These are phyloP conservation scores for Diospyros lotus DNA, from an alignment of 148 eudicot species.

Conservation along the genomic window DNA sequence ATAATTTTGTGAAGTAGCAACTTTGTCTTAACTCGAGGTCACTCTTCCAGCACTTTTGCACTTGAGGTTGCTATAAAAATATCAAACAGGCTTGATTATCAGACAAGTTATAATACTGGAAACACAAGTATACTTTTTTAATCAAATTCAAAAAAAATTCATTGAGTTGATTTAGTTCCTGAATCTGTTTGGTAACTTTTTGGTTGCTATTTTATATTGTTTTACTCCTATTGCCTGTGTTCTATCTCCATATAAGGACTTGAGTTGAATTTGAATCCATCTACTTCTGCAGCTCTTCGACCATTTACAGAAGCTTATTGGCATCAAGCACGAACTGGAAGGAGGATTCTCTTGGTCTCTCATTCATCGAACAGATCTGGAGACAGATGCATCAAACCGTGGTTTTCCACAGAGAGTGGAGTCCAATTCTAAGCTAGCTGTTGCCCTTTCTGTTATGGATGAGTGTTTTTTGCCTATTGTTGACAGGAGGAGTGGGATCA, in stretches of 20 bases:
- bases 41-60: background rate
- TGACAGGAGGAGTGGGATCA: constrained; percentile 86
- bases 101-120: background rate
- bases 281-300: constrained; percentile 56
- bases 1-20: background rate
- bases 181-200: background rate
- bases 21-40: background rate
- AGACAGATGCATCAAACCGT: constrained; percentile 43
- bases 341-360: constrained; percentile 87
- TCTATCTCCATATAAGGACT: background rate
- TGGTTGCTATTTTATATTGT: background rate
- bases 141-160: background rate
- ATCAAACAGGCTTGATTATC: no score
- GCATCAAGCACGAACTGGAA: constrained; percentile 81
- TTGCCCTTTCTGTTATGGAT: constrained; percentile 83
- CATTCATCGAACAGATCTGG: constrained; percentile 63
- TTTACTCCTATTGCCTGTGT: background rate
- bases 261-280: constrained; percentile 10
- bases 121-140: background rate
- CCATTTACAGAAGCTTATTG: constrained; percentile 74
- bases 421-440: constrained; percentile 93
- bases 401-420: constrained; percentile 65
- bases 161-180: background rate
- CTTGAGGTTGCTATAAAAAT: no score
- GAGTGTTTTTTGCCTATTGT: constrained; percentile 92